phyloP scores from a whole-genome alignment of 768 basidiomycete genomes.

The Boletus rubroflammeus region DNA sequence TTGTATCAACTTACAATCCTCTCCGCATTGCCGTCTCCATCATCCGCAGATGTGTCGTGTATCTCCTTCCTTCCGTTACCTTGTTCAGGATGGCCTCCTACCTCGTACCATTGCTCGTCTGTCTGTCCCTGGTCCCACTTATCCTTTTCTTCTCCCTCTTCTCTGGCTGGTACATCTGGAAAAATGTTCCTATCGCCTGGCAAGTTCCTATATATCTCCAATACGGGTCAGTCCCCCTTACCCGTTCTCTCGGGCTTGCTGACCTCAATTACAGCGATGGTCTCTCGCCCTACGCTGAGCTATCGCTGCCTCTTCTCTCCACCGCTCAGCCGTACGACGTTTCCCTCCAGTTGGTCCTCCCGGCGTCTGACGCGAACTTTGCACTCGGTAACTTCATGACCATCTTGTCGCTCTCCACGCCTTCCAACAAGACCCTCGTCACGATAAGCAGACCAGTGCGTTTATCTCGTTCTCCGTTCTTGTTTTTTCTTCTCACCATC shows the following conservation, averaged over 20 bases:
- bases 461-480: conserved; percentile 4
- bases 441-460: conserved; percentile 64
- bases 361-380: conserved; percentile 62
- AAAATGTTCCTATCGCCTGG: conserved; percentile 68
- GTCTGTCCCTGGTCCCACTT: conserved; percentile 58
- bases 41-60: conserved; percentile 1
- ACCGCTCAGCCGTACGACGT: conserved; percentile 72
- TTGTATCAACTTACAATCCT: conserved; percentile 6
- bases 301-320: conserved; percentile 48
- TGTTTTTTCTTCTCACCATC: conserved; percentile 7
- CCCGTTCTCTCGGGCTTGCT: neutral
- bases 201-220: conserved; percentile 64
- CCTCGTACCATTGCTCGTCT: conserved; percentile 64
- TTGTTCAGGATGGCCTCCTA: conserved; percentile 46
- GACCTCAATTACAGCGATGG: conserved; percentile 49
- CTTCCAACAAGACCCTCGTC: conserved; percentile 60
- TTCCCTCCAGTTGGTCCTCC: conserved; percentile 61
- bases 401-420: conserved; percentile 53
- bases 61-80: conserved; percentile 11
- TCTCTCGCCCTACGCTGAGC: conserved; percentile 57
- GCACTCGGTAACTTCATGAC: conserved; percentile 86
- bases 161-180: conserved; percentile 76
- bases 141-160: conserved; percentile 55
- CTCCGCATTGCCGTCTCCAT: conserved; percentile 1
- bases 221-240: conserved; percentile 60